A percentile compares a stretch with the other conserved stretches of the same genome.
These are phyloP conservation scores for Chrysopogon serrulatus DNA, from an alignment of 176 grass and related monocot genomes.

Conservation along the genomic window DNA sequence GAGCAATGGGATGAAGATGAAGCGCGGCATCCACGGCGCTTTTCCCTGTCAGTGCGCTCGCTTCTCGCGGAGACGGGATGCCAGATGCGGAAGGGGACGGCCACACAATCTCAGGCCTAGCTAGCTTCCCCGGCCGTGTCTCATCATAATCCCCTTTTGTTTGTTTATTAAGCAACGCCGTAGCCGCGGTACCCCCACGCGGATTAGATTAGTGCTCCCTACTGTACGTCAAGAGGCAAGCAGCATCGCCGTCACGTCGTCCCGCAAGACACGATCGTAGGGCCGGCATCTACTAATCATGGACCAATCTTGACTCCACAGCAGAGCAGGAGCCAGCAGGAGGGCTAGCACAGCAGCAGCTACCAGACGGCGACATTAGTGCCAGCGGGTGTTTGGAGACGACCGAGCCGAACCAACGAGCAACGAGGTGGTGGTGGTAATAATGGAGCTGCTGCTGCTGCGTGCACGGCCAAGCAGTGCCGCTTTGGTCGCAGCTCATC, in stretches of 20 bases:
- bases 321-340: neutral
- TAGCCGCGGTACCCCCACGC: too few species aligned
- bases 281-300: neutral
- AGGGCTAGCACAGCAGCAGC: too few species aligned
- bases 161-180: neutral
- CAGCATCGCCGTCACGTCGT: neutral
- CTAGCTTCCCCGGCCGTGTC: neutral
- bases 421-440: too few species aligned
- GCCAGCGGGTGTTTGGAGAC: neutral
- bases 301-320: neutral
- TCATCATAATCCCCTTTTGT: neutral
- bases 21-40: conserved; percentile 16
- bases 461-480: neutral
- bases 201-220: too few species aligned
- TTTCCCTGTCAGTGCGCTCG: neutral
- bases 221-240: neutral
- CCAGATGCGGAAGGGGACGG: neutral
- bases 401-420: too few species aligned
- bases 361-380: too few species aligned
- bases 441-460: too few species aligned
- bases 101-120: too few species aligned
- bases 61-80: neutral
- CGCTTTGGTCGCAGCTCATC: neutral
- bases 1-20: too few species aligned
- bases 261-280: neutral